Percentiles rank a stretch among this genome's conserved stretches.
phyloP scores from a whole-genome alignment of 495 filamentous ascomycete genomes.

The Symbiotaphrina buchneri region DNA sequence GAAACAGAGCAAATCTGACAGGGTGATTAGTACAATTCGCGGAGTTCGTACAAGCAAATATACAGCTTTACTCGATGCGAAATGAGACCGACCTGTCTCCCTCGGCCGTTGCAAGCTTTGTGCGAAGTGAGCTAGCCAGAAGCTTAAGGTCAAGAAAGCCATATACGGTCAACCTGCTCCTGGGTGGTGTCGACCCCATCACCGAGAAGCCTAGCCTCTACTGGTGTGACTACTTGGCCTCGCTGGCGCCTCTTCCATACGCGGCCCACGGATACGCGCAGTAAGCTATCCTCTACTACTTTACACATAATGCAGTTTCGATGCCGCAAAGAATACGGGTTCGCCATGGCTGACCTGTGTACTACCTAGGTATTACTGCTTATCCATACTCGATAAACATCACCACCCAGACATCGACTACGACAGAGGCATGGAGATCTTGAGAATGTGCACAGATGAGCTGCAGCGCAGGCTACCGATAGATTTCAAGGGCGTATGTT shows the following conservation, averaged over 20 bases:
- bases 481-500: slow-evolving; percentile 79
- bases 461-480: slow-evolving; percentile 86
- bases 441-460: slow-evolving; percentile 89
- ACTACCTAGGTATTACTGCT: slow-evolving; percentile 65
- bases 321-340: background rate
- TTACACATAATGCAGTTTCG: background rate
- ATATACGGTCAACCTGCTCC: slow-evolving; percentile 85
- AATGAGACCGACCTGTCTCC: slow-evolving; percentile 82
- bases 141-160: slow-evolving; percentile 79
- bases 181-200: slow-evolving; percentile 80
- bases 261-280: slow-evolving; percentile 97
- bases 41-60: slow-evolving; percentile 96
- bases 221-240: slow-evolving; percentile 94
- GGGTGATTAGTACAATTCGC: slow-evolving; percentile 70
- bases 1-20: background rate
- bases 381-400: slow-evolving; percentile 93
- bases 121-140: slow-evolving; percentile 74
- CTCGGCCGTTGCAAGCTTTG: slow-evolving; percentile 71
- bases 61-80: slow-evolving; percentile 95
- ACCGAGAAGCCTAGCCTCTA: slow-evolving; percentile 72
- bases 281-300: slow-evolving; percentile 21
- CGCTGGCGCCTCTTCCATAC: slow-evolving; percentile 71
- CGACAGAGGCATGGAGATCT: slow-evolving; percentile 70
- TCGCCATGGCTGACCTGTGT: background rate
- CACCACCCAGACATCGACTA: slow-evolving; percentile 83